These are phyloP conservation scores for Pisolithus thermaeus DNA, from an alignment of 1,284 basidiomycete genomes.

Conservation along the genomic window DNA sequence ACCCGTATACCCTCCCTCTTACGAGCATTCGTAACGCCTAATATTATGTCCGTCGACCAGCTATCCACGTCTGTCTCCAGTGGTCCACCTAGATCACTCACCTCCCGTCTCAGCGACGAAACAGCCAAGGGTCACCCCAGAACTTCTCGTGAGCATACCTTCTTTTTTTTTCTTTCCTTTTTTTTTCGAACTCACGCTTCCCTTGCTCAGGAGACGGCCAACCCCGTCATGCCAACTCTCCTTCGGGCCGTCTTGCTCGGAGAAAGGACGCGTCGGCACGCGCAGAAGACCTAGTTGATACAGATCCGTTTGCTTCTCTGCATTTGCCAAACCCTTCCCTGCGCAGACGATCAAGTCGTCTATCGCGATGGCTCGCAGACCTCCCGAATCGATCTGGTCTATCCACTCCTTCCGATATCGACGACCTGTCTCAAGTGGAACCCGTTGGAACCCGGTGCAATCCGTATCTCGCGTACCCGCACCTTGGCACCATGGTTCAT, in stretches of 20 bases:
- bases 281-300: conserved; percentile 13
- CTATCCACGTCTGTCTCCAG: conserved; percentile 11
- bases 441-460: conserved; percentile 32
- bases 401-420: conserved; percentile 9
- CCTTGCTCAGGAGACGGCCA: conserved; percentile 11
- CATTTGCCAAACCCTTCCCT: conserved; percentile 25
- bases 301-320: conserved; percentile 12
- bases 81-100: conserved; percentile 9
- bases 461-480: conserved; percentile 53
- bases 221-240: conserved; percentile 15
- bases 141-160: conserved; percentile 8
- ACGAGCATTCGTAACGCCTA: conserved; percentile 9
- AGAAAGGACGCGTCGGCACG: conserved; percentile 25
- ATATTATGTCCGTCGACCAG: conserved; percentile 20
- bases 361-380: conserved; percentile 65
- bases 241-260: conserved; percentile 25
- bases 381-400: conserved; percentile 36
- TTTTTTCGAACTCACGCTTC: conserved; percentile 2
- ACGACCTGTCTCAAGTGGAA: conserved; percentile 22
- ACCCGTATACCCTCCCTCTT: neutral
- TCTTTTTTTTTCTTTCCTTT: conserved; percentile 6
- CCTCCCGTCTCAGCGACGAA: conserved; percentile 19
- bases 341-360: conserved; percentile 49
- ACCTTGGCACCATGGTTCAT: conserved; percentile 31
- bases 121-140: neutral